These are phyloP conservation scores for Dictyostelium discoideum DNA, from an alignment of 78 protist species.

Conservation along the genomic window dicty_2.7 NC_007089.4:4298501-4299000, in stretches of 20 bases:
- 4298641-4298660: conserved; percentile 27
- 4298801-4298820: not conserved
- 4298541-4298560: conserved; percentile 7
- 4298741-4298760: not conserved
- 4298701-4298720: not conserved
- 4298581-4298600: not conserved
- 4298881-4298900: conserved; percentile 4
- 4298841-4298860: not conserved
- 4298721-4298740: not conserved
- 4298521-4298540: conserved; percentile 13
- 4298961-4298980: not conserved
- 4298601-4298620: not conserved
- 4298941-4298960: conserved; percentile 22
- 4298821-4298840: conserved; percentile 21
- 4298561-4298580: not conserved
- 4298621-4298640: not conserved
- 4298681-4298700: not conserved
- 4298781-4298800: conserved; percentile 5
- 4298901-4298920: not conserved
- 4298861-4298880: conserved; percentile 6
- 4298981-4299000: conserved; percentile 16
- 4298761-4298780: not conserved
- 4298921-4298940: not conserved
- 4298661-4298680: not conserved
- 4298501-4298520: not conserved